Percentiles rank a stretch among this genome's conserved stretches.
phyloP scores from a whole-genome alignment of 2,329 filamentous ascomycete species.

The Monilinia fructigena region DNA sequence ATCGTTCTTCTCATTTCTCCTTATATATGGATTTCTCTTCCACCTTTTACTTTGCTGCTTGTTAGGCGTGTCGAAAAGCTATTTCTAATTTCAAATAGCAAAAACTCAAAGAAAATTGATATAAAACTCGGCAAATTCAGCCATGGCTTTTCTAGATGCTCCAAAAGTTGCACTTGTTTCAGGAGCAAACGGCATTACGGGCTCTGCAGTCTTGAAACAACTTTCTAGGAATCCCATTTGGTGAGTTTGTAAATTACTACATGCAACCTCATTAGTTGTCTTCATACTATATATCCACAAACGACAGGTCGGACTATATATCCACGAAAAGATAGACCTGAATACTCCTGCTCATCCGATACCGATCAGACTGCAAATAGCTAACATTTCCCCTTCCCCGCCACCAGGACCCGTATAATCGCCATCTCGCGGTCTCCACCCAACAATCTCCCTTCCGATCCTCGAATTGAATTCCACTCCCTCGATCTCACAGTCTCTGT shows the following conservation, averaged over 20 bases:
- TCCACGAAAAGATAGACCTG: no score
- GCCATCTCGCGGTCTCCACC: slow-evolving; percentile 11
- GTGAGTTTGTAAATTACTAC: background rate
- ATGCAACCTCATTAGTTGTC: background rate
- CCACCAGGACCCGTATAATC: slow-evolving; percentile 1
- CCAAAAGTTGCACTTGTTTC: slow-evolving; percentile 17
- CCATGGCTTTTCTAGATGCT: background rate
- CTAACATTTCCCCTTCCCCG: background rate
- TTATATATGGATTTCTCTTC: background rate
- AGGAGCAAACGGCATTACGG: slow-evolving; percentile 15
- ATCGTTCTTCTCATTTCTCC: background rate
- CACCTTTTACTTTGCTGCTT: background rate
- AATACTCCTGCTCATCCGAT: background rate
- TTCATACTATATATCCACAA: background rate
- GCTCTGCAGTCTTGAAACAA: slow-evolving; percentile 11
- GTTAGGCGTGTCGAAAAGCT: background rate
- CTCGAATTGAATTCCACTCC: background rate
- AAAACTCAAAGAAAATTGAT: background rate
- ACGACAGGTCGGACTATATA: background rate
- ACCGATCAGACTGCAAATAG: background rate
- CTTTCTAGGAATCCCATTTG: slow-evolving; percentile 4
- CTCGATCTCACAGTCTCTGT: slow-evolving; percentile 8
- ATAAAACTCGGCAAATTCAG: background rate
- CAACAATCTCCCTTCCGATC: background rate
- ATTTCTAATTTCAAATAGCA: background rate